phyloP scores from a whole-genome alignment of 1,139 yeast species.

The Nakaseomyces bracarensis region DNA sequence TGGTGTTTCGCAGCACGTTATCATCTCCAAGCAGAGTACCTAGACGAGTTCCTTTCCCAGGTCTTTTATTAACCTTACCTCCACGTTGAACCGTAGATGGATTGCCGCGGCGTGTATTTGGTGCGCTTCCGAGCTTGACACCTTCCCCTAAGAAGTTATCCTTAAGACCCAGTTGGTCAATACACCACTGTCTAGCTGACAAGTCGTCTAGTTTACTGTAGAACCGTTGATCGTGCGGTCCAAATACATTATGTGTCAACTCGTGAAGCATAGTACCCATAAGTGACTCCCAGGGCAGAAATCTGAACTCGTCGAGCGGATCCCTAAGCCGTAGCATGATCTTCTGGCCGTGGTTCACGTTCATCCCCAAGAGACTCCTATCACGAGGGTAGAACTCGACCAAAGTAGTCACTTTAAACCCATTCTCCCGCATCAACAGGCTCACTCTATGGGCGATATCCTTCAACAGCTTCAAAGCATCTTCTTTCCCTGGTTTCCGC shows the following conservation, averaged over 20 bases:
- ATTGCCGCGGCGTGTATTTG: neutral
- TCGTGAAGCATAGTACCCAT: constrained; percentile 87
- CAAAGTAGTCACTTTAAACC: constrained; percentile 57
- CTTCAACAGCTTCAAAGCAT: constrained; percentile 51
- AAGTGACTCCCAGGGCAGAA: constrained; percentile 58
- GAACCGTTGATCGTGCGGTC: constrained; percentile 73
- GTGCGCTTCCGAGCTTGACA: constrained; percentile 31
- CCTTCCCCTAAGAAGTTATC: constrained; percentile 44
- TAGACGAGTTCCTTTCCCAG: neutral
- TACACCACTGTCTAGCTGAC: constrained; percentile 47
- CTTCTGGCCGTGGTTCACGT: constrained; percentile 76
- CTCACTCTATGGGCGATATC: constrained; percentile 56
- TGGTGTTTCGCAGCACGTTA: neutral
- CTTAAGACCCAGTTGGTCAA: constrained; percentile 37
- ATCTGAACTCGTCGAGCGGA: constrained; percentile 46
- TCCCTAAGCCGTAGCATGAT: constrained; percentile 65
- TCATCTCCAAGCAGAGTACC: neutral
- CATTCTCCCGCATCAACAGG: constrained; percentile 65
- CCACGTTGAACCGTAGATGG: neutral
- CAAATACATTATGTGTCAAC: constrained; percentile 67
- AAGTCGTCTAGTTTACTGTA: constrained; percentile 58
- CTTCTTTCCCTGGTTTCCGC: constrained; percentile 44
- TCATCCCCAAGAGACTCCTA: constrained; percentile 61
- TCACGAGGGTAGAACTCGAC: constrained; percentile 83
- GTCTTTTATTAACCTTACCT: neutral